Evolutionary conservation across 306 rosid species (phyloP), one percentile per base, ranked within the genome.

Genomic region (Malus asiatica): DNA sequence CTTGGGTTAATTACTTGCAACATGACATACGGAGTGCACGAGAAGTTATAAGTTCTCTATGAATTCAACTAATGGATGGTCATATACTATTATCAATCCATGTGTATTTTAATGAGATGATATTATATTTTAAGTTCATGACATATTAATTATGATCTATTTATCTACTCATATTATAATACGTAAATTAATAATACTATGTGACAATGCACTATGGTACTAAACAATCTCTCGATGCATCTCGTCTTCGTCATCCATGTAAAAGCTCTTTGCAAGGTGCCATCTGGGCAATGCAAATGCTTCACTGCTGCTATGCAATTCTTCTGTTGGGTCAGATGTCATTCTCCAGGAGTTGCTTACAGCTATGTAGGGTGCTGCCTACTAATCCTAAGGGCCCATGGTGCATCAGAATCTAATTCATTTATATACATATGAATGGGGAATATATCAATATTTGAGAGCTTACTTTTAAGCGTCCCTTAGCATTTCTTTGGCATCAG

Each of bases 311-410:
- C 45, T 59, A 57, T 69, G 83, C 15, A 48, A 8, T 57, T 8
- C 62, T 67, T 42, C 16, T 53, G 66, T 61, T 51, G 71, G 88
- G 82, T 75, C 78, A 75, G 23, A 63, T 71, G 90, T 83, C 81
- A 72, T 78, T 71, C 78, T 78, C 74, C 30, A 20, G 16, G 25
- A 66, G 45, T 32, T 18, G 19, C 42, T 64, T 64, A 20, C 16
- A 19, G 45, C 23, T 58, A 3, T n/a, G 55, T 58, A 58, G 13
- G 23, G 63, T 58, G 30, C 30, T 22, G 63, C 63, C 63, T n/a
- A 58, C 63, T 58, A 58, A 58, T 58, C 63, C 14, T 58, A 58
- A 9, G 30, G 30, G 63, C 30, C 63, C 18, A 5, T 4, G 33
- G 66, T 13, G 29, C 2, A 25, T 61, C 35, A 27, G 66, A 61